phyloP scores from a whole-genome alignment of 116 monocot genomes.

The Phalaenopsis hybrid region DNA sequence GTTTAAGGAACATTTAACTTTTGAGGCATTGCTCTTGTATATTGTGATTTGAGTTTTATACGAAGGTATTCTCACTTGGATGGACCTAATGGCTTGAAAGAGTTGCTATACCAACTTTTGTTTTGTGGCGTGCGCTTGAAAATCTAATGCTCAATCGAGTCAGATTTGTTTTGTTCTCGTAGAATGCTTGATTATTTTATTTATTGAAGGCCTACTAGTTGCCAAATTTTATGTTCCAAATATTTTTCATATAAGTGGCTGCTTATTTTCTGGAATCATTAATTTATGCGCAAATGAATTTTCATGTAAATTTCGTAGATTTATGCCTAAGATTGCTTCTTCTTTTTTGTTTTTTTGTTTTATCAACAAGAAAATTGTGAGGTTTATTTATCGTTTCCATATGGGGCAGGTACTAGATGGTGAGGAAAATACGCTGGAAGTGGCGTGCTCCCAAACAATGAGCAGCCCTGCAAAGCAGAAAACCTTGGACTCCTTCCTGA shows the following conservation, averaged over 20 bases:
- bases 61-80: too few relatives aligned
- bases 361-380: background rate
- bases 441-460: conserved; percentile 26
- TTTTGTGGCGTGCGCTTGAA: too few relatives aligned
- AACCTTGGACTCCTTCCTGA: conserved; percentile 50
- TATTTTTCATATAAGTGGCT: background rate
- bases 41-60: too few relatives aligned
- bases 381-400: background rate
- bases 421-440: conserved; percentile 55
- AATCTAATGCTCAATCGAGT: too few relatives aligned
- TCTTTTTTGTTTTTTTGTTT: background rate
- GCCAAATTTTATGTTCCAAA: background rate
- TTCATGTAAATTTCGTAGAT: background rate
- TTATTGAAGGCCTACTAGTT: background rate
- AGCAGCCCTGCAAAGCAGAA: conserved; percentile 48
- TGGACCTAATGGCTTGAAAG: too few relatives aligned
- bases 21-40: too few relatives aligned
- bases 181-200: too few relatives aligned
- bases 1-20: too few relatives aligned
- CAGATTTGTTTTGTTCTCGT: too few relatives aligned
- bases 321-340: background rate
- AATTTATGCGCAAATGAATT: background rate
- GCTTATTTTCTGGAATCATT: background rate
- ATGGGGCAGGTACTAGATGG: conserved; percentile 73
- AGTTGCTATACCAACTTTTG: too few relatives aligned